These are phyloP conservation scores for Wallacemonas sp. DNA, from an alignment of 208 protist genomes.

Conservation along the genomic window DNA sequence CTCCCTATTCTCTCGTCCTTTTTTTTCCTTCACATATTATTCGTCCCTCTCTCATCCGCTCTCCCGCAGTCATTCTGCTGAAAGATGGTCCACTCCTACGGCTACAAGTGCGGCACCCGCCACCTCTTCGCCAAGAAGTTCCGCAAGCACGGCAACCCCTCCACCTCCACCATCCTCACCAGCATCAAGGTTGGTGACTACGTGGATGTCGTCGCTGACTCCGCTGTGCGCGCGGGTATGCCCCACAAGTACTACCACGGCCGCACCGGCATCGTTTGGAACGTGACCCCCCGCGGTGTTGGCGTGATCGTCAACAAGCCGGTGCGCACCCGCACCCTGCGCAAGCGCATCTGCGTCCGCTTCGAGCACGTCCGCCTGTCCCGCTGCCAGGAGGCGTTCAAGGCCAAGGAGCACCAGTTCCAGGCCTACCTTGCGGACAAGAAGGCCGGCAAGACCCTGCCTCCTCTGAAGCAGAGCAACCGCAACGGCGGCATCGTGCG, in stretches of 20 bases:
- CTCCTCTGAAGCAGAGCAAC: constrained; percentile 68
- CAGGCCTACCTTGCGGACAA: constrained; percentile 69
- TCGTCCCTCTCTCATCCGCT: constrained; percentile 1
- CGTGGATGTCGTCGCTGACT: constrained; percentile 98
- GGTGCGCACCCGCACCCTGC: constrained; percentile 96
- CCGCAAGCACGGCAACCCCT: constrained; percentile 92
- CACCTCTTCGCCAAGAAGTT: constrained; percentile 97
- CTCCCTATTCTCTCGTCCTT: constrained; percentile 4
- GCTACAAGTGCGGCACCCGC: constrained; percentile 96
- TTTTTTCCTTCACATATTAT: constrained; percentile 7
- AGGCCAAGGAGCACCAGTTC: constrained; percentile 83
- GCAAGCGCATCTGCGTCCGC: constrained; percentile 99
- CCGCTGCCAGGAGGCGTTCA: constrained; percentile 91
- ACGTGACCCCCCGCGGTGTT: constrained; percentile 98
- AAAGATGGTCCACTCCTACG: constrained; percentile 92
- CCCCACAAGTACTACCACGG: constrained; percentile 99
- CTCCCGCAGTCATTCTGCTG: constrained; percentile 19
- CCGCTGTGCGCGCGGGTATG: constrained; percentile 99
- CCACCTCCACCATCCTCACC: constrained; percentile 96
- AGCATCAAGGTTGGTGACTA: constrained; percentile 99
- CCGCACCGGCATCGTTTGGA: constrained; percentile 99
- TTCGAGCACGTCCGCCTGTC: constrained; percentile 98
- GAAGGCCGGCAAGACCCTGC: constrained; percentile 82
- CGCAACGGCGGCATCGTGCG: constrained; percentile 74
- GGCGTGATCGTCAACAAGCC: constrained; percentile 99